phyloP scores from a whole-genome alignment of 441 rosid species.

The Populus hybrid region DNA sequence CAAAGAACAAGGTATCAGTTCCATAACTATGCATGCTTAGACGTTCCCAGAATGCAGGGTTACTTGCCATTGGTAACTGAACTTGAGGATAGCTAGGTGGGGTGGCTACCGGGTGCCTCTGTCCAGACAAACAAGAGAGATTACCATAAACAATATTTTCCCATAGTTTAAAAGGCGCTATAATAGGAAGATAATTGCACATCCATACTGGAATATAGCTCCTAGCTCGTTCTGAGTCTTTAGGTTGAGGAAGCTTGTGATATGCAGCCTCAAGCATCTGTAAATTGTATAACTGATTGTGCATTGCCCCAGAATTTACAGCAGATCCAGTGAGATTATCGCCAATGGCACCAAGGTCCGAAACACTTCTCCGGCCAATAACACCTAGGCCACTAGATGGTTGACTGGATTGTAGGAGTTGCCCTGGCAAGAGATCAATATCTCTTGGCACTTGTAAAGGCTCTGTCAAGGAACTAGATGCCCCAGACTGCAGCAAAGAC shows the following conservation, averaged over 20 bases:
- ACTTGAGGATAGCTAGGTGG: conserved; percentile 93
- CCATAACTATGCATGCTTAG: conserved; percentile 56
- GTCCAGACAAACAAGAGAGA: conserved; percentile 27
- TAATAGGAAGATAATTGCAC: conserved; percentile 10
- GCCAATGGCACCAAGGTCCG: conserved; percentile 91
- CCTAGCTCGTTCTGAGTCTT: conserved; percentile 92
- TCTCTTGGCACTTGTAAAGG: conserved; percentile 59
- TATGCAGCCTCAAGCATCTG: conserved; percentile 94
- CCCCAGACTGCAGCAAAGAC: conserved; percentile 48
- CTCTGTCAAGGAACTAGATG: conserved; percentile 65
- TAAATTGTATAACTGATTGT: conserved; percentile 73
- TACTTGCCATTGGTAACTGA: conserved; percentile 85
- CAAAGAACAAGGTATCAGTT: conserved; percentile 92
- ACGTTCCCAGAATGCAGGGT: conserved; percentile 92
- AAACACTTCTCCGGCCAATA: conserved; percentile 81
- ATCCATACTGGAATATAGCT: conserved; percentile 76
- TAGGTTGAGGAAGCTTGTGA: conserved; percentile 86
- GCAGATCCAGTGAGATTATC: conserved; percentile 61
- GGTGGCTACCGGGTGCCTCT: conserved; percentile 85
- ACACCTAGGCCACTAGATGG: conserved; percentile 82
- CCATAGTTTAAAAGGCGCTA: conserved; percentile 11
- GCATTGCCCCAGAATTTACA: conserved; percentile 57
- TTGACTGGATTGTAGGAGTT: conserved; percentile 75
- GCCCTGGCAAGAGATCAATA: conserved; percentile 89
- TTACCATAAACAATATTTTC: not conserved